A percentile compares a stretch with the other conserved stretches of the same genome.
Evolutionary conservation across 2,329 filamentous ascomycete genomes (phyloP).

Genomic region (Sclerotinia trifoliorum): DNA sequence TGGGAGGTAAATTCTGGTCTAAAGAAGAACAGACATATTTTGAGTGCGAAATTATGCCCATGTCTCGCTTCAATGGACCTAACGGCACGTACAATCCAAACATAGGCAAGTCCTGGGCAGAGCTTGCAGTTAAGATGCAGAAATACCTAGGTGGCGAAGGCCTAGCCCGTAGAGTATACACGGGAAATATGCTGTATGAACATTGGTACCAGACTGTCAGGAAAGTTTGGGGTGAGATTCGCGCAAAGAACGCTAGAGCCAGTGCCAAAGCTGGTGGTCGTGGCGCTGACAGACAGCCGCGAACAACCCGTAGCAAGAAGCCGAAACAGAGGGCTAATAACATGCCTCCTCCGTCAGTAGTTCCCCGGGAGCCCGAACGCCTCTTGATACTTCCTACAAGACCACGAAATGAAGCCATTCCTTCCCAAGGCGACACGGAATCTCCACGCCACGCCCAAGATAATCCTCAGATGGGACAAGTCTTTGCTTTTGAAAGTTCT

Average conservation of each 20-base stretch:
- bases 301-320: background rate
- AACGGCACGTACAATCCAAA: background rate
- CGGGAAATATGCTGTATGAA: constrained; percentile 22
- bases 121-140: constrained; percentile 24
- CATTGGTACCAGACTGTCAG: constrained; percentile 27
- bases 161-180: constrained; percentile 14
- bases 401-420: background rate
- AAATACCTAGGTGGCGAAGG: constrained; percentile 6
- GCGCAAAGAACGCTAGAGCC: background rate
- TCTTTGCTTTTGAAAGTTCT: background rate
- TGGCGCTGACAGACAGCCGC: background rate
- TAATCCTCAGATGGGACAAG: too few species aligned
- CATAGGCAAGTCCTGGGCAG: background rate
- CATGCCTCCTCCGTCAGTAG: accelerated
- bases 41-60: constrained; percentile 18
- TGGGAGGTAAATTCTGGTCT: constrained; percentile 23
- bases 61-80: constrained; percentile 11
- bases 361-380: accelerated
- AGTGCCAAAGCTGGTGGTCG: background rate
- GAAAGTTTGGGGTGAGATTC: background rate
- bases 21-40: constrained; percentile 21
- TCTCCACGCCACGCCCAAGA: background rate
- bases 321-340: background rate
- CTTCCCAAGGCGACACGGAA: background rate
- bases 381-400: too few species aligned